Evolutionary conservation across 306 rosid genomes (phyloP).

Genomic region (Acmispon strigosus): DNA sequence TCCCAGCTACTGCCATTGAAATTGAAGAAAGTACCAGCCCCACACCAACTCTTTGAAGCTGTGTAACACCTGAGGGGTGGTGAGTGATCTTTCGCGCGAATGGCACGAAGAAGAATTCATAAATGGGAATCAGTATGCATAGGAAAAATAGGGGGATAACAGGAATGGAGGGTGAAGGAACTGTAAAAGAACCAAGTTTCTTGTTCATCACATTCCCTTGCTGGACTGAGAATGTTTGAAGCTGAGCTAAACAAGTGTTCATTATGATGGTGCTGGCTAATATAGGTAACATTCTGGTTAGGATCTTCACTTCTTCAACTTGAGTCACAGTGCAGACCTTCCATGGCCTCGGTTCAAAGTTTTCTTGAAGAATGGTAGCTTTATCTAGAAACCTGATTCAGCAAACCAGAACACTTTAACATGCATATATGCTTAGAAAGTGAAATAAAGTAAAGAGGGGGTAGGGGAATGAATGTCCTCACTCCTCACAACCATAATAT

Average conservation of each 20-base stretch:
- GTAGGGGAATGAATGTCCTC: background rate
- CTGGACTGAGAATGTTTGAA: constrained; percentile 80
- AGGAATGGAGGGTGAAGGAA: constrained; percentile 77
- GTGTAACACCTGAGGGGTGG: constrained; percentile 78
- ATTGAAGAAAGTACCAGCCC: constrained; percentile 61
- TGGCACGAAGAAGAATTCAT: constrained; percentile 74
- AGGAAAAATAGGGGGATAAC: constrained; percentile 69
- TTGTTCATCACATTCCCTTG: constrained; percentile 65
- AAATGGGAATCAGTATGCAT: constrained; percentile 53
- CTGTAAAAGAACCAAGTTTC: constrained; percentile 44
- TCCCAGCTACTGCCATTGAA: constrained; percentile 74
- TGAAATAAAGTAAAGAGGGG: background rate
- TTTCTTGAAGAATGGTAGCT: constrained; percentile 52
- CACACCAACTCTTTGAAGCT: constrained; percentile 80
- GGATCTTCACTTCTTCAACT: constrained; percentile 87
- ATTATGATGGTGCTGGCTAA: constrained; percentile 77
- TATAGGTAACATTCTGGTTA: constrained; percentile 78
- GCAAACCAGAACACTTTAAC: background rate
- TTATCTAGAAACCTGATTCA: constrained; percentile 66
- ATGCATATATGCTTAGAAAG: background rate
- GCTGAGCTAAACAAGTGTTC: constrained; percentile 94
- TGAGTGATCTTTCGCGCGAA: constrained; percentile 60
- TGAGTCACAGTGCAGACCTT: constrained; percentile 76
- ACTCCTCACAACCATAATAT: background rate
- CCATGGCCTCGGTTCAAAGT: constrained; percentile 44